Evolutionary conservation across 768 basidiomycete species (phyloP).

Genomic region (Leccinum obscurum): DNA sequence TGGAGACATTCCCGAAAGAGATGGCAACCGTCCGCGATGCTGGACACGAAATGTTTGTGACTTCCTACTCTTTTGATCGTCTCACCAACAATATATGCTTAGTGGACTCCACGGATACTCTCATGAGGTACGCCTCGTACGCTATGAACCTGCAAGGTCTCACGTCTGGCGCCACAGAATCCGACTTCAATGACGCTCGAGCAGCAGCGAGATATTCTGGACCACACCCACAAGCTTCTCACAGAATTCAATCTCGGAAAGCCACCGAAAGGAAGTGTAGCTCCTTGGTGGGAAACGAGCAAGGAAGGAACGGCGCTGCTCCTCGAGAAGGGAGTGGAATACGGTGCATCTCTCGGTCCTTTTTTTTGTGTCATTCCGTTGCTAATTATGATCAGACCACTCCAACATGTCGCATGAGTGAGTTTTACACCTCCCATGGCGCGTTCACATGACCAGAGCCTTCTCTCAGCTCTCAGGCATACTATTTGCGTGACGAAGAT

Average conservation of each 20-base stretch:
- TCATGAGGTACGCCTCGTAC: slow-evolving; percentile 48
- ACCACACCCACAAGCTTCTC: slow-evolving; percentile 62
- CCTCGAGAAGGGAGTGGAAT: slow-evolving; percentile 72
- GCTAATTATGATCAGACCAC: slow-evolving; percentile 43
- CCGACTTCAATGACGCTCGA: slow-evolving; percentile 57
- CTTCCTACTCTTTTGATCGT: neutral
- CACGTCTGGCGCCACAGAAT: slow-evolving; percentile 40
- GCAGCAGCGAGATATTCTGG: slow-evolving; percentile 72
- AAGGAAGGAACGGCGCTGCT: slow-evolving; percentile 64
- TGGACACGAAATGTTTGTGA: slow-evolving; percentile 64
- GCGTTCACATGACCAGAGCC: neutral
- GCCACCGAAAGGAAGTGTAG: slow-evolving; percentile 63
- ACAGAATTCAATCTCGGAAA: slow-evolving; percentile 64
- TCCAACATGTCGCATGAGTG: slow-evolving; percentile 58
- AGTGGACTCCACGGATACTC: slow-evolving; percentile 72
- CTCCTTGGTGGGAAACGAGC: slow-evolving; percentile 81
- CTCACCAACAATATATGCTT: neutral
- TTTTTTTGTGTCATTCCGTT: neutral
- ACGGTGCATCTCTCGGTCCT: slow-evolving; percentile 45
- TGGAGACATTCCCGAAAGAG: slow-evolving; percentile 73
- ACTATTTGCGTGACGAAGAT: slow-evolving; percentile 67
- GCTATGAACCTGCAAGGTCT: neutral
- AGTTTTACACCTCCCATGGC: slow-evolving; percentile 1
- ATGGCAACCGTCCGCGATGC: slow-evolving; percentile 70
- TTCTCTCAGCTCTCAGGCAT: slow-evolving; percentile 52